Evolutionary conservation across 164 flowering plant species (phyloP).

Genomic region (Protea cynaroides): DNA sequence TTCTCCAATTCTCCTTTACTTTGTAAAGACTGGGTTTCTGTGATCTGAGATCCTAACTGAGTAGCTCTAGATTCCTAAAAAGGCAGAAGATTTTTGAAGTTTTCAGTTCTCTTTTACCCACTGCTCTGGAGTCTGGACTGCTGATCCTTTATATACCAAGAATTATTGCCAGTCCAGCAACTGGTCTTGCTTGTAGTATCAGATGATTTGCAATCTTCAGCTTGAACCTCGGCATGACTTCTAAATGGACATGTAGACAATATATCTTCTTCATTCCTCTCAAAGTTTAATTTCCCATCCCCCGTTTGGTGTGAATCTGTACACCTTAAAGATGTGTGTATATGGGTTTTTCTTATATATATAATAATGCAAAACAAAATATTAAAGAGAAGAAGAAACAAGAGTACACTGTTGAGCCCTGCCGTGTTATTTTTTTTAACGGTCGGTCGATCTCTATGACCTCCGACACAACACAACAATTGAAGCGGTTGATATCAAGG

Average conservation of each 20-base stretch:
- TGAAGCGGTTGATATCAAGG: too few species aligned
- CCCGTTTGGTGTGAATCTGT: too few species aligned
- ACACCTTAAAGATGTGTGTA: too few species aligned
- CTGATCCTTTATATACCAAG: constrained; percentile 12
- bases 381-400: too few species aligned
- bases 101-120: constrained; percentile 2
- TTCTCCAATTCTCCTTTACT: constrained; percentile 2
- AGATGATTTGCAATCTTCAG: constrained; percentile 8
- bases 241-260: constrained; percentile 11
- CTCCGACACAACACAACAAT: too few species aligned
- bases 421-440: too few species aligned
- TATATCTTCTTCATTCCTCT: constrained; percentile 25
- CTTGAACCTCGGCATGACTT: constrained; percentile 15
- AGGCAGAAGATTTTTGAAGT: constrained; percentile 9
- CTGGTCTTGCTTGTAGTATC: constrained; percentile 16
- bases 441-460: too few species aligned
- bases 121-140: constrained; percentile 15
- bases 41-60: constrained; percentile 14
- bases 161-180: constrained; percentile 12
- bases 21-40: constrained; percentile 11
- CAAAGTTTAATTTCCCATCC: constrained; percentile 5
- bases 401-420: too few species aligned
- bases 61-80: constrained; percentile 5
- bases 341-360: too few species aligned
- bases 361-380: too few species aligned